phyloP scores from a whole-genome alignment of 1,139 yeast genomes.

The Pichia cactophila region DNA sequence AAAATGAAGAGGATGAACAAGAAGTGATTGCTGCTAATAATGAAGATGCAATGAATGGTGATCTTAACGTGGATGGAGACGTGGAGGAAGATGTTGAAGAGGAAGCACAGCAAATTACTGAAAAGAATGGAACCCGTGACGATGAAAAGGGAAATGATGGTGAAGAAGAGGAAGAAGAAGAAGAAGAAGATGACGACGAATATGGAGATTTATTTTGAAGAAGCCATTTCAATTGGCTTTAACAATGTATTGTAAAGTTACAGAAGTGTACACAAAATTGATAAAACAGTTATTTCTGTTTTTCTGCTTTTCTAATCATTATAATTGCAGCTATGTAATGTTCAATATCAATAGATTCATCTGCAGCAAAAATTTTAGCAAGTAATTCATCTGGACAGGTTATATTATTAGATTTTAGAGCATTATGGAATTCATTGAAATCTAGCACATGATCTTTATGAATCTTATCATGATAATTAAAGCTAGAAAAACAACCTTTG shows the following conservation, averaged over 20 bases:
- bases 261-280: neutral
- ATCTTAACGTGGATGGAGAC: conserved; percentile 25
- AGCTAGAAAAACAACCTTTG: conserved; percentile 26
- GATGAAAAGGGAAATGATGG: neutral
- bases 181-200: conserved; percentile 13
- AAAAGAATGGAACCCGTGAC: conserved; percentile 27
- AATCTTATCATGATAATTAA: conserved; percentile 23
- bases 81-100: conserved; percentile 24
- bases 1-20: conserved; percentile 22
- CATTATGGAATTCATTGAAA: conserved; percentile 22
- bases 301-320: conserved; percentile 20
- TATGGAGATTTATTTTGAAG: neutral
- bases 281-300: conserved; percentile 1
- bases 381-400: conserved; percentile 19
- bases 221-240: neutral
- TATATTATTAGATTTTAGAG: conserved; percentile 20
- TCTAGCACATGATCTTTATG: conserved; percentile 18
- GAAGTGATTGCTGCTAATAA: conserved; percentile 25
- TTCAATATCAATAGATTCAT: conserved; percentile 21
- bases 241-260: neutral
- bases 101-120: conserved; percentile 28
- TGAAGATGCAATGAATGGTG: conserved; percentile 21
- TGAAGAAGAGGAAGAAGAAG: conserved; percentile 16
- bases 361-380: conserved; percentile 16
- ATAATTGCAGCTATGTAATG: conserved; percentile 24